Percentiles rank a stretch among this genome's conserved stretches.
phyloP scores from a whole-genome alignment of 2,329 filamentous ascomycete species.

The Trichoderma pleuroti region DNA sequence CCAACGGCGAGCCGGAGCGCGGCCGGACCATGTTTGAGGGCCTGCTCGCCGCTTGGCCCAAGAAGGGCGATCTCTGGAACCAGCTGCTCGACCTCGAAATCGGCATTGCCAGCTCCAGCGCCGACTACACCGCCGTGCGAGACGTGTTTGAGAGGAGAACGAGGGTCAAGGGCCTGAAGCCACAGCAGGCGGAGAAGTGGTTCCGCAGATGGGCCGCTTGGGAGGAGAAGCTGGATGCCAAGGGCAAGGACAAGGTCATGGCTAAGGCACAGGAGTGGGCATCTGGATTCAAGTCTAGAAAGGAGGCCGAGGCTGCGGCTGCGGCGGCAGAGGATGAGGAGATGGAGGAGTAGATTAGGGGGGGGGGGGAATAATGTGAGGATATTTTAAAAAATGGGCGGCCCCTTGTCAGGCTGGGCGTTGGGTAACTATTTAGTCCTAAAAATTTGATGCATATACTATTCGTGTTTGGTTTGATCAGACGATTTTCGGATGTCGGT shows the following conservation, averaged over 20 bases:
- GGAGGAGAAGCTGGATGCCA: conserved; percentile 69
- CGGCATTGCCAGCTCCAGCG: conserved; percentile 51
- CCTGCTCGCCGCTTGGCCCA: conserved; percentile 77
- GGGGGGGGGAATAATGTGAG: background rate
- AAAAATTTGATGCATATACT: background rate
- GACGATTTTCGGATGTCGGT: conserved; percentile 10
- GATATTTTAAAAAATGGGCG: background rate
- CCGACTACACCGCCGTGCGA: conserved; percentile 56
- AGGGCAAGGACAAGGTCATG: conserved; percentile 67
- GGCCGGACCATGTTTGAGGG: conserved; percentile 94
- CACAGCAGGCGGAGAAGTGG: conserved; percentile 77
- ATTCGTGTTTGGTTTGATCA: background rate
- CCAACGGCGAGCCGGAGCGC: conserved; percentile 79
- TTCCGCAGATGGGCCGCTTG: conserved; percentile 91
- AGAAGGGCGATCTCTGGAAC: conserved; percentile 90
- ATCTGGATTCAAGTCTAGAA: conserved; percentile 46
- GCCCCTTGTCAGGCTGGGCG: conserved; percentile 8
- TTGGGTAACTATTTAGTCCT: conserved; percentile 6
- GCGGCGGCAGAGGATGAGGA: conserved; percentile 35
- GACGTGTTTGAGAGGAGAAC: conserved; percentile 79
- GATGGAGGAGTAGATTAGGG: conserved; percentile 31
- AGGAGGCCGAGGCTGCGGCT: conserved; percentile 38
- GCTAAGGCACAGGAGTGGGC: conserved; percentile 70
- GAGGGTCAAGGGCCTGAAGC: conserved; percentile 68
- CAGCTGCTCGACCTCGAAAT: conserved; percentile 85